These are phyloP conservation scores for Yamadazyma akitaensis DNA, from an alignment of 805 yeast genomes.

Conservation along the genomic window DNA sequence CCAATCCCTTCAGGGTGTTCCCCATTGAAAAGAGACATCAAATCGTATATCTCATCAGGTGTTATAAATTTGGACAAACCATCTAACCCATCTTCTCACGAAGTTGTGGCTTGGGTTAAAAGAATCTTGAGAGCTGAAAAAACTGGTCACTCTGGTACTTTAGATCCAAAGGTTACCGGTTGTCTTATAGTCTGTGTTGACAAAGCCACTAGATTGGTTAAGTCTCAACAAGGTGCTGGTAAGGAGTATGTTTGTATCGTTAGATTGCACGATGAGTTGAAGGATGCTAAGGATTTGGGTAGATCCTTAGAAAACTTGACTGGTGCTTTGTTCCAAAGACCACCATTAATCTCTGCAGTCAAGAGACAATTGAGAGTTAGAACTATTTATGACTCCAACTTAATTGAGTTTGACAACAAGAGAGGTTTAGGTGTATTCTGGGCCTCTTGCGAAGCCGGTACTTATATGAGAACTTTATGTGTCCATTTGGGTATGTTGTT, in stretches of 20 bases:
- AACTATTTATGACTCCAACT: constrained; percentile 93
- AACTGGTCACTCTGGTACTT: constrained; percentile 98
- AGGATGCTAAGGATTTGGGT: constrained; percentile 85
- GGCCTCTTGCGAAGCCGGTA: constrained; percentile 99
- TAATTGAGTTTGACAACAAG: constrained; percentile 94
- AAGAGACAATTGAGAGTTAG: constrained; percentile 98
- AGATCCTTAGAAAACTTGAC: constrained; percentile 90
- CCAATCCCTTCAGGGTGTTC: constrained; percentile 96
- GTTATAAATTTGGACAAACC: constrained; percentile 97
- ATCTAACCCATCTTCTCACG: constrained; percentile 97
- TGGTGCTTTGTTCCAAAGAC: constrained; percentile 98
- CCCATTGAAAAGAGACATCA: constrained; percentile 91
- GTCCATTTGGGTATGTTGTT: constrained; percentile 97
- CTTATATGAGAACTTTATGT: constrained; percentile 98
- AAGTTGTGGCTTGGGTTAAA: constrained; percentile 99
- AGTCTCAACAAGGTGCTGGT: constrained; percentile 99
- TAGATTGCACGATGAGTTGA: constrained; percentile 88
- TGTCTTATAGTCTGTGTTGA: constrained; percentile 97
- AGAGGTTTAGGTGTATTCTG: constrained; percentile 97
- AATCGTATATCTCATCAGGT: constrained; percentile 88
- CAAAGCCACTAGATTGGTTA: constrained; percentile 96
- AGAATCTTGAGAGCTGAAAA: constrained; percentile 92
- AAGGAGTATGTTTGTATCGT: constrained; percentile 98
- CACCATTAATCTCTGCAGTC: constrained; percentile 97
- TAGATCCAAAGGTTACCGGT: constrained; percentile 98